Conservation (phyloP, 352 stramenopile species). For the Plasmopara viticola region DNA sequence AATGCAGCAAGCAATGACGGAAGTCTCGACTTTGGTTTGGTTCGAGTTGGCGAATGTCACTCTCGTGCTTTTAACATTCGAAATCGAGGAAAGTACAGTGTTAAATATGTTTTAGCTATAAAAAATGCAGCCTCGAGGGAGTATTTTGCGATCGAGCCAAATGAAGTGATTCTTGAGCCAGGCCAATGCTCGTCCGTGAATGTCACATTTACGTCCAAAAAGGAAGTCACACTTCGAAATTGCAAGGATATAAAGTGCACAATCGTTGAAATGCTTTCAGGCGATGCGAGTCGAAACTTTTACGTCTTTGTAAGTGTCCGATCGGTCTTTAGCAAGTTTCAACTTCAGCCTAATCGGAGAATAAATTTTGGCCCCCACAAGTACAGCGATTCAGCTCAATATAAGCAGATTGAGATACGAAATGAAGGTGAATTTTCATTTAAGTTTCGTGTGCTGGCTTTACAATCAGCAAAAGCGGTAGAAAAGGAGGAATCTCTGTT, state of each 20-base stretch:
- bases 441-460: constrained; percentile 63
- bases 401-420: constrained; percentile 82
- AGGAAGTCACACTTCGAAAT: constrained; percentile 60
- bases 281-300: constrained; percentile 88
- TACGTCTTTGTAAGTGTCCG: constrained; percentile 64
- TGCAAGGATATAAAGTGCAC: no score
- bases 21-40: constrained; percentile 87
- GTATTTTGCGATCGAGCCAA: constrained; percentile 79
- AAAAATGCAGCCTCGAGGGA: constrained; percentile 38
- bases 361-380: constrained; percentile 26
- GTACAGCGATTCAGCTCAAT: constrained; percentile 77
- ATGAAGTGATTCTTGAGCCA: constrained; percentile 68
- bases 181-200: constrained; percentile 58
- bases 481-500: no score
- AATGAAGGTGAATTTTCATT: constrained; percentile 94
- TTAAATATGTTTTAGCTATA: no score
- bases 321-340: constrained; percentile 82
- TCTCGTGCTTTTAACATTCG: no score
- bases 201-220: constrained; percentile 72
- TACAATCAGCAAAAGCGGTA: neutral
- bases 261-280: constrained; percentile 80
- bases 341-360: constrained; percentile 22
- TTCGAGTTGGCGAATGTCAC: constrained; percentile 29
- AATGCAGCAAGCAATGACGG: constrained; percentile 32
- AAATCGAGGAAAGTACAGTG: no score